Base-by-base conservation (phyloP, 306 rosid species). In the Datisca glomerata region DNA sequence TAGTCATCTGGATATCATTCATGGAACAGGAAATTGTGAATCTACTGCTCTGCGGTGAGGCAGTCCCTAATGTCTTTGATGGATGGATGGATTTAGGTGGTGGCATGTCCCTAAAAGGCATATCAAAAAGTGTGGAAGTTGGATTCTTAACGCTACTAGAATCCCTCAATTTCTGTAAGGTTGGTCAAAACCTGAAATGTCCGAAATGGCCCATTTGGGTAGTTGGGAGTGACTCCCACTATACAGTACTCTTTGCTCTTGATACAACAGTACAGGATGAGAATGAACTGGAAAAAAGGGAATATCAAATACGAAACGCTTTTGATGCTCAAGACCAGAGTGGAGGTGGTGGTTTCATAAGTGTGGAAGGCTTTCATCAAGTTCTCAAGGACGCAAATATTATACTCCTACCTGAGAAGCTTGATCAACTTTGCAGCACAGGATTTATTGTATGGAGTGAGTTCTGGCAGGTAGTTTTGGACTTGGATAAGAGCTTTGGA, bases 171-270 rank as follows among this genome's bases (percentile, higher is more conserved):
- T 89, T 77, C 72, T 87, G 96, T 59, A 87, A 79, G 63, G 93
- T 83, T 62, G 95, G 95, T 24, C 93, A 77, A 59, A 37, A 49
- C 66, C 74, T 89, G 40, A 83, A 83, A 72, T 57, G 81, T 51
- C 93, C 98, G 5, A 75, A 75, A 59, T 89, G 95, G 98, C 95
- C 98, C 45, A 84, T 89, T 56, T 89, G 98, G 95, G 93, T 84
- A 21, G 78, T 89, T 42, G 95, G 93, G 31, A 80, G 94, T 47
- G 97, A 89, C 72, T 83, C 97, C 55, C 93, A 80, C 68, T 89
- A 80, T 63, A 87, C 96, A 3, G 96, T 87, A 9, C 61, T 87
- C 37, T 87, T 82, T 72, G 80, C 96, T 60, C 82, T 77, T 28
- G 93, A 87, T 56, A 70, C 78, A 27, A 43, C 61, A 9, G 89